Conservation (phyloP, 202 grass and related monocot genomes). For the Bolboschoenoplectus hybrid region DNA sequence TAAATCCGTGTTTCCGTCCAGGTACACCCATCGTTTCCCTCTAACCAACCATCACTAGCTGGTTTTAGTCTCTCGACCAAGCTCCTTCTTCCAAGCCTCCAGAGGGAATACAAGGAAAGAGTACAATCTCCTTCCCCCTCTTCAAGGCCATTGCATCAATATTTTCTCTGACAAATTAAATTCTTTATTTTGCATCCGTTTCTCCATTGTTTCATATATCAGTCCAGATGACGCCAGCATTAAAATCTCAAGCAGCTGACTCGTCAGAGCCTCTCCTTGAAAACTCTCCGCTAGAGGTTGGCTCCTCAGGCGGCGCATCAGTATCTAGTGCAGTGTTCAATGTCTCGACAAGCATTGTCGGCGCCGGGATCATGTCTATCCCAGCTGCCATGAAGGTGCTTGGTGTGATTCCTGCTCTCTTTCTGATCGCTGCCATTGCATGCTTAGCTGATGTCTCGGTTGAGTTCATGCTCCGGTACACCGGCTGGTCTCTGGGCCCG, state of each 20-base stretch:
- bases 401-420: constrained; percentile 58
- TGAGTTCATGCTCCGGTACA: constrained; percentile 78
- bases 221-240: constrained; percentile 20
- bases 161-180: no score
- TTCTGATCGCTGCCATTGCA: constrained; percentile 52
- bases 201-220: not conserved
- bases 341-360: constrained; percentile 79
- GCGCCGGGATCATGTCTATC: constrained; percentile 97
- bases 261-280: constrained; percentile 53
- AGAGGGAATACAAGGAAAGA: not conserved
- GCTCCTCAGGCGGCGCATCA: constrained; percentile 38
- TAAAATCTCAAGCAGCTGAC: constrained; percentile 3
- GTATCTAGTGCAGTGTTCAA: constrained; percentile 81
- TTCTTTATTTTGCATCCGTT: not conserved
- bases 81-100: not conserved
- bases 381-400: constrained; percentile 85
- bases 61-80: constrained; percentile 11
- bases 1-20: constrained; percentile 51
- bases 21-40: constrained; percentile 40
- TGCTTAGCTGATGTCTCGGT: constrained; percentile 62
- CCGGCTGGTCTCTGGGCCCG: constrained; percentile 35
- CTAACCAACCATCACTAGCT: not conserved
- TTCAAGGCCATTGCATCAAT: not conserved
- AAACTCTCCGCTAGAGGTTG: constrained; percentile 27
- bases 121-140: not conserved